Percentiles rank a stretch among this genome's conserved stretches.
phyloP scores from a whole-genome alignment of 2,329 filamentous ascomycete genomes.

The Cercospora brassicicola region DNA sequence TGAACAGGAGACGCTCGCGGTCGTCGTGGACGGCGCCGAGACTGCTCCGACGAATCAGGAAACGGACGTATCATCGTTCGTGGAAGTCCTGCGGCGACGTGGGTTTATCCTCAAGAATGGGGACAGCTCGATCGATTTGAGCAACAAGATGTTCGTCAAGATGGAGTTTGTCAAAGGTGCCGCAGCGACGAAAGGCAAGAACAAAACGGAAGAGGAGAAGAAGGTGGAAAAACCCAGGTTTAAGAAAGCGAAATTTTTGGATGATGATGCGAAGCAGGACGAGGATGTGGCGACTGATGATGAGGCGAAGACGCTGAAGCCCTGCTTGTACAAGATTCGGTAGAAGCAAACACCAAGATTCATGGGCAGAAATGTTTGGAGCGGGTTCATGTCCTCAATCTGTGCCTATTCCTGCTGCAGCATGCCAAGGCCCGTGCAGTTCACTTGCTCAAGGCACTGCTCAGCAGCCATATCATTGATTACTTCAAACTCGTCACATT shows the following conservation, averaged over 20 bases:
- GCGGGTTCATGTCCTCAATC: neutral
- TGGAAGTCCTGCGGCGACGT: slow-evolving; percentile 74
- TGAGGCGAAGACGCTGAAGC: slow-evolving; percentile 77
- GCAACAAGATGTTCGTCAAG: slow-evolving; percentile 97
- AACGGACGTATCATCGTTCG: slow-evolving; percentile 84
- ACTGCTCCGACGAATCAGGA: slow-evolving; percentile 58
- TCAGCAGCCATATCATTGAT: neutral
- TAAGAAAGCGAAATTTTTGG: slow-evolving; percentile 59
- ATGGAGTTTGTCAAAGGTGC: slow-evolving; percentile 92
- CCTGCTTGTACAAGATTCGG: slow-evolving; percentile 91
- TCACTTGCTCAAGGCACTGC: neutral
- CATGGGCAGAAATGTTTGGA: neutral
- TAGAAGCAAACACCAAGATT: slow-evolving; percentile 43
- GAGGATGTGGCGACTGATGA: slow-evolving; percentile 59
- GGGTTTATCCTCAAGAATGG: slow-evolving; percentile 78
- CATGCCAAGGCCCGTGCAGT: neutral
- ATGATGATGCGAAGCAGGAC: slow-evolving; percentile 57
- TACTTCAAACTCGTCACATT: neutral
- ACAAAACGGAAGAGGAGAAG: slow-evolving; percentile 47
- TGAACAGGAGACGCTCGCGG: slow-evolving; percentile 61
- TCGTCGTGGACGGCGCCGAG: slow-evolving; percentile 66
- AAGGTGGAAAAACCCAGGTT: slow-evolving; percentile 40
- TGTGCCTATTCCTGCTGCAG: neutral
- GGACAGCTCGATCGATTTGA: slow-evolving; percentile 68
- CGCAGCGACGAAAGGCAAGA: slow-evolving; percentile 73